Evolutionary conservation across 768 basidiomycete species (phyloP).

Genomic region (Chlorophyllum brunneum): DNA sequence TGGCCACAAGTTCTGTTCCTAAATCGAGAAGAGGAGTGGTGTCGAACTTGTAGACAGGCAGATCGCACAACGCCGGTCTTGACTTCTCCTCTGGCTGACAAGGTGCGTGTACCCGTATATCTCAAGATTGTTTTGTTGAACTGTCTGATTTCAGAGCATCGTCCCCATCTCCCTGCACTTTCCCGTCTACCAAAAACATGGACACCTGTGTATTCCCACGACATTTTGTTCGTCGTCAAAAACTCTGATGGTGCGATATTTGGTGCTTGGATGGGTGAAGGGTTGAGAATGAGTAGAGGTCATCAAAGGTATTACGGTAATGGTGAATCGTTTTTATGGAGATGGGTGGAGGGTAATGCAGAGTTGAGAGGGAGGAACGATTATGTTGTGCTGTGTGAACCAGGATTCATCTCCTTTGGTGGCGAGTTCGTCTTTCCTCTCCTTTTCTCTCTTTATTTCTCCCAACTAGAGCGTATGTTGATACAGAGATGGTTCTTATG

Average conservation of each 20-base stretch:
- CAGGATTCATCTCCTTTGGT: slow-evolving; percentile 79
- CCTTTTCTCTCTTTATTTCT: background rate
- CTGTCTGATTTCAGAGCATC: slow-evolving; percentile 43
- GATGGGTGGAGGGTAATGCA: slow-evolving; percentile 36
- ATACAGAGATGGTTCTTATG: slow-evolving; percentile 78
- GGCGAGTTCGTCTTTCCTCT: slow-evolving; percentile 66
- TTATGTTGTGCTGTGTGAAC: slow-evolving; percentile 85
- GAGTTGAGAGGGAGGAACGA: slow-evolving; percentile 73
- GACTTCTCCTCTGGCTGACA: slow-evolving; percentile 47
- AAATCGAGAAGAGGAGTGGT: slow-evolving; percentile 48
- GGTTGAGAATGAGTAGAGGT: slow-evolving; percentile 52
- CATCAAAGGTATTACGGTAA: slow-evolving; percentile 78
- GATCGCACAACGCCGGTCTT: slow-evolving; percentile 52
- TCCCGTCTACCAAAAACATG: slow-evolving; percentile 69
- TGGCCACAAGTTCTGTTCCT: slow-evolving; percentile 23
- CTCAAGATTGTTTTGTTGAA: background rate
- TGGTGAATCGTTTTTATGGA: slow-evolving; percentile 92
- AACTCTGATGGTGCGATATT: slow-evolving; percentile 65
- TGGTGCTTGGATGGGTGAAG: slow-evolving; percentile 83
- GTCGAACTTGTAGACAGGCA: slow-evolving; percentile 53
- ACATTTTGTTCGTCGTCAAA: slow-evolving; percentile 55
- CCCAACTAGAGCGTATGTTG: background rate
- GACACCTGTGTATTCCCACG: slow-evolving; percentile 73
- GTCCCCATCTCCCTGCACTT: slow-evolving; percentile 69
- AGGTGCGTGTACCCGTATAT: slow-evolving; percentile 40